These are phyloP conservation scores for Aureobasidium sp. DNA, from an alignment of 2,329 filamentous ascomycete genomes.

Conservation along the genomic window DNA sequence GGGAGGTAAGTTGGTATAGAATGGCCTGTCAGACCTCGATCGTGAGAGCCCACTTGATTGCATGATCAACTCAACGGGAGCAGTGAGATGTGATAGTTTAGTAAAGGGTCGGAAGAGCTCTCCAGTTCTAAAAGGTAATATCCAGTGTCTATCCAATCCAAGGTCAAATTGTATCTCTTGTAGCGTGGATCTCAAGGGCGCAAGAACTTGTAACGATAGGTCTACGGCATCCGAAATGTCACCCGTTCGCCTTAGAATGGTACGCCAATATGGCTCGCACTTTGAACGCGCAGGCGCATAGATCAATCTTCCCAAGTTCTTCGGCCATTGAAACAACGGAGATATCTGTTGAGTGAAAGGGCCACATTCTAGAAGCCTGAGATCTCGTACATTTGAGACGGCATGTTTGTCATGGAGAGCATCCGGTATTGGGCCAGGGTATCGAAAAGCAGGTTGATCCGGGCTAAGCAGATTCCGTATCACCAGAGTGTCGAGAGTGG, in stretches of 20 bases:
- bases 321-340: not conserved
- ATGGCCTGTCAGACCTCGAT: not conserved
- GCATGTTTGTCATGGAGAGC: not conserved
- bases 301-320: not conserved
- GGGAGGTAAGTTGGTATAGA: not conserved
- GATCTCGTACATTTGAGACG: not conserved
- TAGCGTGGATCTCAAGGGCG: not conserved
- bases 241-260: not conserved
- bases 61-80: not conserved
- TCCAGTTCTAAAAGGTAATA: not conserved
- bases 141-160: not conserved
- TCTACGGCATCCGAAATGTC: conserved; percentile 1
- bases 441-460: not conserved
- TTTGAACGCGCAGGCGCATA: not conserved
- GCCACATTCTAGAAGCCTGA: not conserved
- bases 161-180: not conserved
- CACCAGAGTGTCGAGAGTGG: not conserved
- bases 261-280: conserved; percentile 2
- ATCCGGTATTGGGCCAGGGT: not conserved
- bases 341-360: not conserved
- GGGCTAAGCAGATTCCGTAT: not conserved
- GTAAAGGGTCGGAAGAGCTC: not conserved
- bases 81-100: not conserved
- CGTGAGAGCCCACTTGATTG: not conserved
- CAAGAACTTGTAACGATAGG: not conserved